Evolutionary conservation across 108 stramenopile genomes (phyloP), one percentile per base, ranked within the genome.

Genomic region (Epipyxis sp.): DNA sequence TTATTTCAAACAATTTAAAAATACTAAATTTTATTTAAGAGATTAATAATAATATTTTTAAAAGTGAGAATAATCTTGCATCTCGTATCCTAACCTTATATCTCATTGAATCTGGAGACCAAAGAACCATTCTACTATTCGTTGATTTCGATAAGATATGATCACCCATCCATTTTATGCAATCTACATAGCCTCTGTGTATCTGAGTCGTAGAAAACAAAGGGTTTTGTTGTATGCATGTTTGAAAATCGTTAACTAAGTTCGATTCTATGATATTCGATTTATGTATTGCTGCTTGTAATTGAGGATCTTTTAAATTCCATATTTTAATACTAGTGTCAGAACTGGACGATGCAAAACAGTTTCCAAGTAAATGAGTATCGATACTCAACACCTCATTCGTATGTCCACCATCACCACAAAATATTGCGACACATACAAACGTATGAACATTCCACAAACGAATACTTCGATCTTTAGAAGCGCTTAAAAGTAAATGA

Each of bases 391-490:
- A 62, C 13, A 95, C 89, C 39, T 84, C 80, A 27, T 87, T 88
- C 20, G 84, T 59, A 69, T 95, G 93, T 0, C 92, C 93, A 46
- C 87, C 69, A 50, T 91, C 86, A 6, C 92, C 94, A 0, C 87
- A 86, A 78, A 95, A 92, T 13, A 95, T 84, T 2, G 92, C 91
- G 0, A 94, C 85, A 72, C 84, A 86, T 0, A 83, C 74, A 30
- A 84, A 82, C 29, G 82, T 78, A 40, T 78, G 77, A 20, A 93
- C 37, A 82, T 94, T 93, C 95, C 95, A 95, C 40, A 95, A 69
- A 2, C 93, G 85, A 6, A 92, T 61, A 29, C 83, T 86, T 65
- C 91, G 90, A 67, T 93, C 90, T 50, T 91, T 87, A 30, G 91
- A 91, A n/a, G 91, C 89, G 42, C 88, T 86, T 3, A 91, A 67